Conservation (phyloP, 345 rosid genomes). For the Theobroma cacao region DNA sequence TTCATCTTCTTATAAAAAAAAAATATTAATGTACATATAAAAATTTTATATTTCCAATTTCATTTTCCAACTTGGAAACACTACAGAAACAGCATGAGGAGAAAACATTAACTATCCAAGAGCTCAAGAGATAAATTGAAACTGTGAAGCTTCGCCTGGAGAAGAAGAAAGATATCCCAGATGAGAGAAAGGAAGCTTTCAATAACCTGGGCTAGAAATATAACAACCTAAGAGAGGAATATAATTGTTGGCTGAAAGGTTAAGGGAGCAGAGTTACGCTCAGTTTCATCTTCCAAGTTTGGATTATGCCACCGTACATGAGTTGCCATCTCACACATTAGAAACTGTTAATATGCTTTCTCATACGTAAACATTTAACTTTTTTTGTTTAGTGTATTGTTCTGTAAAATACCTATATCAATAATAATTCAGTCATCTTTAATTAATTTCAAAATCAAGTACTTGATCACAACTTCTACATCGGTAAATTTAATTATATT, state of each 20-base stretch:
- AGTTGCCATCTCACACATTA: no score
- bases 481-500: no score
- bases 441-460: no score
- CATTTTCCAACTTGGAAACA: slow-evolving; percentile 29
- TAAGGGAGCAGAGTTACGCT: slow-evolving; percentile 2
- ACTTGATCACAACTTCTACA: no score
- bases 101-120: slow-evolving; percentile 32
- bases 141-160: slow-evolving; percentile 30
- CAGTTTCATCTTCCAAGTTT: not conserved
- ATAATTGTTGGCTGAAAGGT: slow-evolving; percentile 28
- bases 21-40: no score
- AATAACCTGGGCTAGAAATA: slow-evolving; percentile 26
- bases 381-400: no score
- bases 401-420: not conserved
- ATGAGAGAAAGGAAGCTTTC: slow-evolving; percentile 33
- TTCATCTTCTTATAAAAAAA: no score
- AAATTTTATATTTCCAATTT: no score
- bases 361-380: no score
- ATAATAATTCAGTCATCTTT: not conserved
- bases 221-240: slow-evolving; percentile 36
- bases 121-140: slow-evolving; percentile 41
- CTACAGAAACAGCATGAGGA: slow-evolving; percentile 35
- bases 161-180: slow-evolving; percentile 27
- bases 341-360: no score
- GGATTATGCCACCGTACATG: no score